Evolutionary conservation across 2,329 filamentous ascomycete genomes (phyloP).

Genomic region (Xylariomycetidae sp.): DNA sequence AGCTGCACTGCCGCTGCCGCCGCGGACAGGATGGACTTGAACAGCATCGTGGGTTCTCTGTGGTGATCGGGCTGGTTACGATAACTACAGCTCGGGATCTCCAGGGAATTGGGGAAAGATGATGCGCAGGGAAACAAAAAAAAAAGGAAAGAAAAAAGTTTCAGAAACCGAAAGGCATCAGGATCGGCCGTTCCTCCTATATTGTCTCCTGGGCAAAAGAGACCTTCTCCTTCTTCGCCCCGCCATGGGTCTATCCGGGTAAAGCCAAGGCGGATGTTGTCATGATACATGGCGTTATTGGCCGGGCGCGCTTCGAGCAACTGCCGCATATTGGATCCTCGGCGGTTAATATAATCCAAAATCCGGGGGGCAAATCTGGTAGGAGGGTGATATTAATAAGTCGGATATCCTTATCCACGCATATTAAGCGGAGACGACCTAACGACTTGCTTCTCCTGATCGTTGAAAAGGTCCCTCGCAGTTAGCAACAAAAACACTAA

Average conservation of each 20-base stretch:
- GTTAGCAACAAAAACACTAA: no score
- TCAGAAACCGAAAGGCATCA: conserved; percentile 1
- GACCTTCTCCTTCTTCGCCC: not conserved
- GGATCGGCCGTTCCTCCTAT: conserved; percentile 9
- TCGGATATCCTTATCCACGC: no score
- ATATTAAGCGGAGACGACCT: no score
- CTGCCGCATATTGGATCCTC: conserved; percentile 21
- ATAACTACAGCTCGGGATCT: not conserved
- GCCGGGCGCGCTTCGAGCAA: conserved; percentile 17
- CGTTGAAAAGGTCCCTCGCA: no score
- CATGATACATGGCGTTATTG: conserved; percentile 17
- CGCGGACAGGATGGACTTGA: conserved; percentile 24
- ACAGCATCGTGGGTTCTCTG: conserved; percentile 19
- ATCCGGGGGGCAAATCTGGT: conserved; percentile 22
- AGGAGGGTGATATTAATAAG: conserved; percentile 22
- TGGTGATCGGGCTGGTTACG: not conserved
- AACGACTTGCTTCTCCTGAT: no score
- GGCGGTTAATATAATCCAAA: conserved; percentile 25
- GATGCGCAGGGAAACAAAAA: conserved; percentile 7
- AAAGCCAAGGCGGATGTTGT: conserved; percentile 23
- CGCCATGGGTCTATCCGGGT: conserved; percentile 15
- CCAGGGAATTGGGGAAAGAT: not conserved
- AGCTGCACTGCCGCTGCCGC: conserved; percentile 21
- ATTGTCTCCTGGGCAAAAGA: conserved; percentile 11
- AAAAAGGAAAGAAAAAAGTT: conserved; percentile 5